A percentile compares a stretch with the other conserved stretches of the same genome.
These are phyloP conservation scores for Ceratocystis eucalypticola DNA, from an alignment of 2,329 filamentous ascomycete species.

Conservation along the genomic window DNA sequence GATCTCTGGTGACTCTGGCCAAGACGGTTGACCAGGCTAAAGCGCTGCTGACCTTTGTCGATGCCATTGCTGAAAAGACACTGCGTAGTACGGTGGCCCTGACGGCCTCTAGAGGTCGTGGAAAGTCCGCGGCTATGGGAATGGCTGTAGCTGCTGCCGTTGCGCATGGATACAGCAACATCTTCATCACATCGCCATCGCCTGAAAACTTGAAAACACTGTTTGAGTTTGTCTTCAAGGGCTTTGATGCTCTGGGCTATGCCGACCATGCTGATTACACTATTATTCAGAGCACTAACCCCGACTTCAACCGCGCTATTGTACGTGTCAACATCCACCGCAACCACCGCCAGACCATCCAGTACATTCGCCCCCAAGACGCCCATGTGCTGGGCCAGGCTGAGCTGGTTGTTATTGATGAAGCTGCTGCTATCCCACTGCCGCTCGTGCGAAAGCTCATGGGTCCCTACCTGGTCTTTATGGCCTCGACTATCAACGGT, in stretches of 20 bases:
- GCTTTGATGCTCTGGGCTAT: conserved; percentile 87
- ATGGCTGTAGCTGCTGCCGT: conserved; percentile 88
- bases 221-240: conserved; percentile 97
- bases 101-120: conserved; percentile 85
- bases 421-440: conserved; percentile 89
- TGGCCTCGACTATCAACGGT: conserved; percentile 98
- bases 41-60: conserved; percentile 89
- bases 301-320: conserved; percentile 97
- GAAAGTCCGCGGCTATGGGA: conserved; percentile 92
- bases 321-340: conserved; percentile 92
- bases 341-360: conserved; percentile 91
- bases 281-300: conserved; percentile 95
- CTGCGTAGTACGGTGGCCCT: conserved; percentile 83
- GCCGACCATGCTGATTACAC: conserved; percentile 94
- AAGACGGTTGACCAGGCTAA: conserved; percentile 93
- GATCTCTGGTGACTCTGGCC: conserved; percentile 69
- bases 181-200: conserved; percentile 95
- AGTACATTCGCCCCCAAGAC: conserved; percentile 96
- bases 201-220: conserved; percentile 97
- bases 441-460: conserved; percentile 87
- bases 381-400: conserved; percentile 89
- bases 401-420: conserved; percentile 89
- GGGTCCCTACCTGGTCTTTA: conserved; percentile 94
- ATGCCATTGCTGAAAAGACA: conserved; percentile 92
- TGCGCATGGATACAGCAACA: conserved; percentile 95